phyloP scores from a whole-genome alignment of 1,139 yeast genomes.

The Geotrichum restrictum region DNA sequence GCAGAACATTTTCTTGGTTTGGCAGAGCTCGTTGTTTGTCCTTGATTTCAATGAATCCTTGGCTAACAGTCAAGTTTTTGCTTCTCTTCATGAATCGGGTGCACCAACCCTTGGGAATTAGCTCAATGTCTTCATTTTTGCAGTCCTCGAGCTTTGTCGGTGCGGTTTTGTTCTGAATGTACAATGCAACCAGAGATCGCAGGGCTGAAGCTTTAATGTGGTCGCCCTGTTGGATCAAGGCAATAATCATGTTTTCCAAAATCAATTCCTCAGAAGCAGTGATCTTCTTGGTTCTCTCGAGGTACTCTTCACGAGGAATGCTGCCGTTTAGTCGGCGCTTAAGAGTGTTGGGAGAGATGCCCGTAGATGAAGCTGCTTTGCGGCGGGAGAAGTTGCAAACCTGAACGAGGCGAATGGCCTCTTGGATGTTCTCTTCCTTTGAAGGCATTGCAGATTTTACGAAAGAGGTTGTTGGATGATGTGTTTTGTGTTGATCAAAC shows the following conservation, averaged over 20 bases:
- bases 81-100: conserved; percentile 21
- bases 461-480: neutral
- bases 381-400: conserved; percentile 21
- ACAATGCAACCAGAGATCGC: conserved; percentile 20
- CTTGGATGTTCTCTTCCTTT: conserved; percentile 21
- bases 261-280: conserved; percentile 21
- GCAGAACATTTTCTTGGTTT: neutral
- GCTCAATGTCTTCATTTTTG: conserved; percentile 7
- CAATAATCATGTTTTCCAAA: conserved; percentile 20
- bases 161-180: conserved; percentile 19
- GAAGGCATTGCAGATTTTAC: neutral
- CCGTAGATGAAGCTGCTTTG: conserved; percentile 22
- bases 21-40: neutral
- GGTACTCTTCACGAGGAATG: conserved; percentile 22
- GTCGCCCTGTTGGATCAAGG: conserved; percentile 22
- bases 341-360: conserved; percentile 22
- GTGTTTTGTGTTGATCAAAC: no score
- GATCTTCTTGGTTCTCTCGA: conserved; percentile 22
- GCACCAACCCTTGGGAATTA: conserved; percentile 23
- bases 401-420: conserved; percentile 22
- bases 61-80: conserved; percentile 14
- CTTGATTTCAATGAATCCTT: conserved; percentile 16
- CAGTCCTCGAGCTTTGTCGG: conserved; percentile 12
- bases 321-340: conserved; percentile 23
- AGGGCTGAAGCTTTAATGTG: conserved; percentile 21